These are phyloP conservation scores for Tripidium arundinaceum DNA, from an alignment of 202 grass and related monocot genomes.

Conservation along the genomic window DNA sequence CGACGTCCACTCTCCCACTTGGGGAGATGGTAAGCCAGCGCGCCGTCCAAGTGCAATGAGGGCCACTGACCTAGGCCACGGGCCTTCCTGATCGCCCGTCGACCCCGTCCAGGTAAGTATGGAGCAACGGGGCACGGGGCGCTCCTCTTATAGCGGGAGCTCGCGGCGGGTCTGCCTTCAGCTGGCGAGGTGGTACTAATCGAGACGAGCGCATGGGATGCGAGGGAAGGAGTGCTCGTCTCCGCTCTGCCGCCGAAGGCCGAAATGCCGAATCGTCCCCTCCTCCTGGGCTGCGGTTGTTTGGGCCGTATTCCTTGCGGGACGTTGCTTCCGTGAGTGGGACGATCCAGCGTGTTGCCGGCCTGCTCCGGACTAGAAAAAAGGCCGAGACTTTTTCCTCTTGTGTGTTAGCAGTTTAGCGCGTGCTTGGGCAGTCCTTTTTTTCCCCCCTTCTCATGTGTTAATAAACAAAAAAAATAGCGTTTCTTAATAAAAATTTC, in stretches of 20 bases:
- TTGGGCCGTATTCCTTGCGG: background rate
- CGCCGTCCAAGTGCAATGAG: slow-evolving; percentile 42
- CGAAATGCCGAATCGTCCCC: too few species aligned
- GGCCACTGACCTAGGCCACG: slow-evolving; percentile 42
- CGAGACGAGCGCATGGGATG: too few species aligned
- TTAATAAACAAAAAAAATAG: too few species aligned
- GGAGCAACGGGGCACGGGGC: accelerated
- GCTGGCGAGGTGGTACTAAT: slow-evolving; percentile 28
- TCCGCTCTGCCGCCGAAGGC: background rate
- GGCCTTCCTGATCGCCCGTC: too few species aligned
- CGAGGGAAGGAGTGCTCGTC: background rate
- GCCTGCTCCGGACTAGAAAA: background rate
- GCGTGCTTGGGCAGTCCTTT: too few species aligned
- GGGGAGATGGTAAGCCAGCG: slow-evolving; percentile 52
- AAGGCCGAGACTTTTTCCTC: background rate
- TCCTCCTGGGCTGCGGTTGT: background rate
- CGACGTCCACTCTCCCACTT: slow-evolving; percentile 72
- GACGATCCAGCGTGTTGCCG: background rate
- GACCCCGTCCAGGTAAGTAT: too few species aligned
- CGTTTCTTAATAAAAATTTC: too few species aligned
- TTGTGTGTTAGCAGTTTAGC: too few species aligned
- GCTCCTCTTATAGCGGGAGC: background rate
- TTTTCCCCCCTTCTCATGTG: too few species aligned
- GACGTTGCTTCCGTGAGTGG: background rate
- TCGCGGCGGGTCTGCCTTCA: accelerated